A percentile compares a stretch with the other conserved stretches of the same genome.
phyloP scores from a whole-genome alignment of 2,329 filamentous ascomycete genomes.

The Beauveria brongniartii region DNA sequence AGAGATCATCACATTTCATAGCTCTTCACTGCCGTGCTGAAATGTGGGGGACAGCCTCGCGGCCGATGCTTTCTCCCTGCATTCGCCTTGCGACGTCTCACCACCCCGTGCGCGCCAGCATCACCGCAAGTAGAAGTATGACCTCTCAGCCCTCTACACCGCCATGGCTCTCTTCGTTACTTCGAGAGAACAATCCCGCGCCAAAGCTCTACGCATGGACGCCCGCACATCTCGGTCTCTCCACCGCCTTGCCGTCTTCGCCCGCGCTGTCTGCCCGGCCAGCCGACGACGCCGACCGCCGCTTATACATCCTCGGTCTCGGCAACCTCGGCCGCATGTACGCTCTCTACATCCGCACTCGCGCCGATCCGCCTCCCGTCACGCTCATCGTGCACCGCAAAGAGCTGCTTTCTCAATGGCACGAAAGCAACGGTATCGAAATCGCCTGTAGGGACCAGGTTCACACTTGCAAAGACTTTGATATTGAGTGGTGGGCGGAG shows the following conservation, averaged over 20 bases:
- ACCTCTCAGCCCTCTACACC: conserved; percentile 13
- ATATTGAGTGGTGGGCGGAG: conserved; percentile 49
- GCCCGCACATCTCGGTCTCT: conserved; percentile 20
- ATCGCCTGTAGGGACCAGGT: conserved; percentile 28
- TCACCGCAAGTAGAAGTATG: background rate
- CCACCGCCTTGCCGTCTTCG: background rate
- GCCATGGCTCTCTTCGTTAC: conserved; percentile 26
- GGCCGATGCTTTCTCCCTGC: background rate
- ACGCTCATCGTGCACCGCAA: conserved; percentile 70
- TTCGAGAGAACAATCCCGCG: conserved; percentile 19
- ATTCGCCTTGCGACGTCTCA: background rate
- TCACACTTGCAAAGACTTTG: conserved; percentile 31
- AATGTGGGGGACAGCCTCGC: background rate
- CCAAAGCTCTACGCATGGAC: conserved; percentile 32
- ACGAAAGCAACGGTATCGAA: conserved; percentile 33
- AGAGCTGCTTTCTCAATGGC: conserved; percentile 42
- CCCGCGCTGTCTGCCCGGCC: background rate
- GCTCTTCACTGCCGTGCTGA: background rate
- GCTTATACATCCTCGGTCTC: conserved; percentile 70
- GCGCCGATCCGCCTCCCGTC: conserved; percentile 57
- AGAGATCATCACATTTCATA: too few relatives aligned
- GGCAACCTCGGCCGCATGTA: conserved; percentile 77
- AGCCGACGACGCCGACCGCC: conserved; percentile 22
- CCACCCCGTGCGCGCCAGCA: background rate
- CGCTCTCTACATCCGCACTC: conserved; percentile 60